Evolutionary conservation across 495 filamentous ascomycete genomes (phyloP).

Genomic region (Podospora australis): DNA sequence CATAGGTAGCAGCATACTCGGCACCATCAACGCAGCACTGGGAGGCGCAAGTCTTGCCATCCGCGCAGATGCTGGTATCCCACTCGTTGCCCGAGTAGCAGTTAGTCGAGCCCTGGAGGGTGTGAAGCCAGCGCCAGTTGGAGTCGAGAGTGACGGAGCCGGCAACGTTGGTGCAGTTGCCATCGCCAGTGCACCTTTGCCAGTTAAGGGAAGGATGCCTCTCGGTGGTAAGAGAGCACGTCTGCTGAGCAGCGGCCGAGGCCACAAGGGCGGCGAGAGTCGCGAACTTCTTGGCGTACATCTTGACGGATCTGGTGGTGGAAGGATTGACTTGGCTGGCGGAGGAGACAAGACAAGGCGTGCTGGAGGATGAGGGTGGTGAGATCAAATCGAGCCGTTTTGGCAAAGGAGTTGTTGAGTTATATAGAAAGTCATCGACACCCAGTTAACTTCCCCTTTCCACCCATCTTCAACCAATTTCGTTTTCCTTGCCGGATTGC

Average conservation of each 20-base stretch:
- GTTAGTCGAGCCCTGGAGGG: constrained; percentile 31
- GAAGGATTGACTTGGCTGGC: constrained; percentile 5
- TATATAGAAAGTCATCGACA: constrained; percentile 19
- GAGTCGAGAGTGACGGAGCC: constrained; percentile 41
- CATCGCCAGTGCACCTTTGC: constrained; percentile 48
- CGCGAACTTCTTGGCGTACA: constrained; percentile 30
- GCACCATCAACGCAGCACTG: constrained; percentile 46
- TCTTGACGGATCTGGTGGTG: constrained; percentile 13
- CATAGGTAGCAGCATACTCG: constrained; percentile 43
- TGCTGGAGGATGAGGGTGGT: constrained; percentile 19
- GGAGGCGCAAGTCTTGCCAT: constrained; percentile 31
- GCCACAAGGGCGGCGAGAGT: constrained; percentile 38
- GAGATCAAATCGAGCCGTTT: constrained; percentile 8
- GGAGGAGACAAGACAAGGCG: constrained; percentile 9
- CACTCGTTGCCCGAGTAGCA: constrained; percentile 48
- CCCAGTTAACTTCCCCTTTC: background rate
- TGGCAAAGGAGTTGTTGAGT: constrained; percentile 9
- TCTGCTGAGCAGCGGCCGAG: constrained; percentile 46
- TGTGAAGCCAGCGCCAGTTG: constrained; percentile 50
- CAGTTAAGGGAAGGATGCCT: constrained; percentile 52
- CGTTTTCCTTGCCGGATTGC: background rate
- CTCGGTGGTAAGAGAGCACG: constrained; percentile 50
- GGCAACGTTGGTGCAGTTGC: constrained; percentile 40
- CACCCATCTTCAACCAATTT: constrained; percentile 1
- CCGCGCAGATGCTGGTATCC: constrained; percentile 35